These are phyloP conservation scores for Mrakia hoshinonis DNA, from an alignment of 768 basidiomycete species.

Conservation along the genomic window DNA sequence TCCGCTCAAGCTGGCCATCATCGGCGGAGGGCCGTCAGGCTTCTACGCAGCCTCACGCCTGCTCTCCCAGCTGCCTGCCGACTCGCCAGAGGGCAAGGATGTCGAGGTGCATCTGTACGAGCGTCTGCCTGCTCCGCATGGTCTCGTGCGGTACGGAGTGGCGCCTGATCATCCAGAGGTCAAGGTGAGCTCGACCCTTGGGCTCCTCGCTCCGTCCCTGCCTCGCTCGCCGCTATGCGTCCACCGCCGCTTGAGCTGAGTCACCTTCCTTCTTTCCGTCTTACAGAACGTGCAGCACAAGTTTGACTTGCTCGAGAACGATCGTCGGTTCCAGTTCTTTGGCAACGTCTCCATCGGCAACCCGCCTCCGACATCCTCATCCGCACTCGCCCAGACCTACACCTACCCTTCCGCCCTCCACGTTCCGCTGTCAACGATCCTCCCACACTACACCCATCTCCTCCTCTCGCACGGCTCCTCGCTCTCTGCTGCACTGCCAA, in stretches of 20 bases:
- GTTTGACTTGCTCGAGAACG: conserved; percentile 72
- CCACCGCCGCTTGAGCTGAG: neutral
- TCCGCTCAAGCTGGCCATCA: conserved; percentile 67
- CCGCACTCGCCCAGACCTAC: conserved; percentile 46
- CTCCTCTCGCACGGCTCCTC: conserved; percentile 81
- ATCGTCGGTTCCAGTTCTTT: conserved; percentile 76
- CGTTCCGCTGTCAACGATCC: conserved; percentile 57
- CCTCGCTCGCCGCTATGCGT: neutral
- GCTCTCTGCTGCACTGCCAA: conserved; percentile 46
- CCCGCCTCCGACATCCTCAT: conserved; percentile 47
- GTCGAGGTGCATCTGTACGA: conserved; percentile 79
- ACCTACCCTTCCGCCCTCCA: conserved; percentile 50
- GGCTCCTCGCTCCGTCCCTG: neutral
- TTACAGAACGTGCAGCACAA: conserved; percentile 91
- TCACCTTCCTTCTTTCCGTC: conserved; percentile 25
- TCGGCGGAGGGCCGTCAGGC: conserved; percentile 93
- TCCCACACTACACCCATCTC: conserved; percentile 70
- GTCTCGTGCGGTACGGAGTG: conserved; percentile 88
- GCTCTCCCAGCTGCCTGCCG: conserved; percentile 53
- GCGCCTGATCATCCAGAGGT: conserved; percentile 98
- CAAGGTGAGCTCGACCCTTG: conserved; percentile 51
- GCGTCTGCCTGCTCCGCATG: conserved; percentile 86
- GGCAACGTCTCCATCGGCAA: conserved; percentile 59
- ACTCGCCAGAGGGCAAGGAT: conserved; percentile 40
- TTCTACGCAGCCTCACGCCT: conserved; percentile 87